Evolutionary conservation across 1,284 basidiomycete species (phyloP).

Genomic region (Apiotrichum mycotoxinovorans): DNA sequence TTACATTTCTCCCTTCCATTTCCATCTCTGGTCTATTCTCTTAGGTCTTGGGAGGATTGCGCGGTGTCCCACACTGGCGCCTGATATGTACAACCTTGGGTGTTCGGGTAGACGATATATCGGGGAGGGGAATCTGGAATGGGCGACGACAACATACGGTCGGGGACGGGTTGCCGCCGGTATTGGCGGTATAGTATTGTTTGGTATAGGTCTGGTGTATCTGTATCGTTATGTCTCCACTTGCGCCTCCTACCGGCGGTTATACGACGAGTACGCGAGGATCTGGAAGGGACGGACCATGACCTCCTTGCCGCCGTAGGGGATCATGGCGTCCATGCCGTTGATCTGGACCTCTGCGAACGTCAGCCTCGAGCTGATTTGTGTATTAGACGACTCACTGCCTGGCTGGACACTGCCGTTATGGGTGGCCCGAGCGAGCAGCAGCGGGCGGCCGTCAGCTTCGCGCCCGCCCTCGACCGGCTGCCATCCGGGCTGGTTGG

Average conservation of each 20-base stretch:
- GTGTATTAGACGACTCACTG: conserved; percentile 25
- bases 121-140: too few species aligned
- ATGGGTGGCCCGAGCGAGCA: conserved; percentile 41
- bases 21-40: too few species aligned
- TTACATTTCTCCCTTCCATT: too few species aligned
- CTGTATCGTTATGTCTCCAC: too few species aligned
- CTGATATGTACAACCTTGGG: too few species aligned
- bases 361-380: conserved; percentile 1
- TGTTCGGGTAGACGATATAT: too few species aligned
- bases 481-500: conserved; percentile 33
- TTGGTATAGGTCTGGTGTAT: too few species aligned
- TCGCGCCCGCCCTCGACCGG: conserved; percentile 48
- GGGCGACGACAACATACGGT: too few species aligned
- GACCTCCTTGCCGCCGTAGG: conserved; percentile 44
- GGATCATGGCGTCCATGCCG: conserved; percentile 47
- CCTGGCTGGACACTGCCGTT: conserved; percentile 41
- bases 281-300: conserved; percentile 42
- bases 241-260: background rate
- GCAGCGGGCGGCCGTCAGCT: conserved; percentile 32
- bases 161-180: too few species aligned
- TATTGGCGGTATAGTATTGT: too few species aligned
- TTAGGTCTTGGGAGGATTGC: too few species aligned
- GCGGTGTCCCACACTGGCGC: too few species aligned
- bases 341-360: conserved; percentile 35
- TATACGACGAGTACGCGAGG: conserved; percentile 24